Conservation (phyloP, 2,329 filamentous ascomycete genomes). For the Chaetomium globosum region DNA sequence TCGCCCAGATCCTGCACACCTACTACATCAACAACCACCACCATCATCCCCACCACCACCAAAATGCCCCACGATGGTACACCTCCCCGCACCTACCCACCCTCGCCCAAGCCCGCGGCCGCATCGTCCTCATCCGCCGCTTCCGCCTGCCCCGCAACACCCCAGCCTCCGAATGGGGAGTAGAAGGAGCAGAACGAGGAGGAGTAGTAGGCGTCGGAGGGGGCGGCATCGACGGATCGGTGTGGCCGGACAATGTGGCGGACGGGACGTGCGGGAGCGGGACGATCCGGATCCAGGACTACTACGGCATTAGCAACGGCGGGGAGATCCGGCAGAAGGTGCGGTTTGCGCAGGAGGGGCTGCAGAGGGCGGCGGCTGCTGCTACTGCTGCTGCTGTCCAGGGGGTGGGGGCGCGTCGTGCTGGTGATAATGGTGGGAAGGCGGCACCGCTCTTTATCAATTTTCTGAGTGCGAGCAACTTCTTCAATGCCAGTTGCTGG, state of each 20-base stretch:
- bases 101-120: slow-evolving; percentile 77
- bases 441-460: slow-evolving; percentile 87
- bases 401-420: slow-evolving; percentile 52
- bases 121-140: slow-evolving; percentile 80
- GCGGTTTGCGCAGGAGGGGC: slow-evolving; percentile 69
- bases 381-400: slow-evolving; percentile 40
- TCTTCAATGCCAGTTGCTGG: slow-evolving; percentile 91
- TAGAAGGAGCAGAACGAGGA: too few relatives aligned
- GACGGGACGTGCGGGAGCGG: slow-evolving; percentile 71
- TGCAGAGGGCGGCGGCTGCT: slow-evolving; percentile 63
- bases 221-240: slow-evolving; percentile 61
- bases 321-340: slow-evolving; percentile 82
- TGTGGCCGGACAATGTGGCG: slow-evolving; percentile 87
- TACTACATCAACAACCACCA: slow-evolving; percentile 58
- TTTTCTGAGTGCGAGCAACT: slow-evolving; percentile 88
- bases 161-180: slow-evolving; percentile 49
- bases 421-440: slow-evolving; percentile 40
- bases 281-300: slow-evolving; percentile 85
- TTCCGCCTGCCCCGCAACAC: slow-evolving; percentile 63
- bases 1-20: slow-evolving; percentile 71
- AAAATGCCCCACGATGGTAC: slow-evolving; percentile 67
- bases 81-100: slow-evolving; percentile 55
- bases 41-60: too few relatives aligned
- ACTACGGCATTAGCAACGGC: slow-evolving; percentile 81
- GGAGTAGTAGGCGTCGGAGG: slow-evolving; percentile 54